Evolutionary conservation across 768 basidiomycete genomes (phyloP), one percentile per base, ranked within the genome.

Genomic region (Termitomyces sp.): DNA sequence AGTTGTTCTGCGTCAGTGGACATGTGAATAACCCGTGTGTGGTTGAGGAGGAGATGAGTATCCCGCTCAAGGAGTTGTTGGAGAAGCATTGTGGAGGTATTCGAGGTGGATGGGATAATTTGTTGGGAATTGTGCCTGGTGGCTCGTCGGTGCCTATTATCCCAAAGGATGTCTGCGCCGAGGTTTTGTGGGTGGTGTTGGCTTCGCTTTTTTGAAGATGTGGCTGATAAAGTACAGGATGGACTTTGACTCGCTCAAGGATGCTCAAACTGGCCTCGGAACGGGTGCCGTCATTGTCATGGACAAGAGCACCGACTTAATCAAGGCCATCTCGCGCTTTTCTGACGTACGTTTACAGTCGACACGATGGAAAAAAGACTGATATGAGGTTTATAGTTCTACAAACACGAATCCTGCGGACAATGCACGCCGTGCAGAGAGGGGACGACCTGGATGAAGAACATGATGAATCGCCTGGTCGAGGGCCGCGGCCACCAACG

Each of bases 221-320:
- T 56, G 42, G n/a, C 49, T 58, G 53, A 65, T 24, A 1, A 36
- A 33, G 37, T 56, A 1, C 57, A 93, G 91, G 58, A 98, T 99
- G 96, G 96, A 98, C 76, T 99, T 88, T 68, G 96, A 99, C 74
- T 98, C 96, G 6, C 81, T 98, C 61, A 96, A 95, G 72, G 96
- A 98, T 68, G 89, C 91, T 1, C 91, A 93, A 66, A 90, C 93
- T n/a, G 95, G 95, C 72, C 85, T 99, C 59, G 96, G 96, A 20
- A 99, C 96, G 0, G 96, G 96, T 57, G 96, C 96, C 16, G 95
- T 99, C 59, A 98, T 99, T 62, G 96, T 99, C 65, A 97, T 98
- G 95, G 88, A 99, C 80, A 94, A 98, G 79, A 88, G 87, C 68
- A 97, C 96, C 30, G 96, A 99, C 68, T 88, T 99, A 51, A 86